phyloP scores from a whole-genome alignment of 139 green algal genomes.

The Haematococcus lacustris region DNA sequence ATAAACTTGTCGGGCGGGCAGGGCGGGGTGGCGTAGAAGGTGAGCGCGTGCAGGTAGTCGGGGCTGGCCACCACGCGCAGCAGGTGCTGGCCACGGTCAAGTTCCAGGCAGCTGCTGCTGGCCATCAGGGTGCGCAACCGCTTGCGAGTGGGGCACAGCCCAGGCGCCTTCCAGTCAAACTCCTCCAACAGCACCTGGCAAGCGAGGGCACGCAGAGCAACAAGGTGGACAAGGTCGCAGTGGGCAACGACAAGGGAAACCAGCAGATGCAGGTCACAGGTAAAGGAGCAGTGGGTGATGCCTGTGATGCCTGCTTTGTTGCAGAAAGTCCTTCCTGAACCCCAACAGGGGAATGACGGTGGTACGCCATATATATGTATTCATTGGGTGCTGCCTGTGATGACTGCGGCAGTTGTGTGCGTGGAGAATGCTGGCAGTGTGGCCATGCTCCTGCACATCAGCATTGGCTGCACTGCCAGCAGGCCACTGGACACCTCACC shows the following conservation, averaged over 20 bases:
- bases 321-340: not conserved
- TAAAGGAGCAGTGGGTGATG: not conserved
- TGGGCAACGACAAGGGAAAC: slow-evolving; percentile 6
- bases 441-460: no score
- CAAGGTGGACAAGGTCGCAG: not conserved
- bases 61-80: slow-evolving; percentile 30
- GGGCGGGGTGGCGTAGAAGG: slow-evolving; percentile 18
- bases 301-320: not conserved
- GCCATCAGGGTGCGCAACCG: slow-evolving; percentile 32
- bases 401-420: no score
- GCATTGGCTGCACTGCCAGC: no score
- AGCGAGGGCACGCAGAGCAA: not conserved
- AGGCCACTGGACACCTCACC: no score
- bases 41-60: slow-evolving; percentile 33
- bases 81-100: slow-evolving; percentile 52
- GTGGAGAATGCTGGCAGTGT: no score
- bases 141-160: slow-evolving; percentile 21
- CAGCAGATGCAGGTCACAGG: slow-evolving; percentile 21
- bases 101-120: slow-evolving; percentile 26
- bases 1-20: not conserved
- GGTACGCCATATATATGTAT: not conserved
- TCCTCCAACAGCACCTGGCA: slow-evolving; percentile 31
- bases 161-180: slow-evolving; percentile 22
- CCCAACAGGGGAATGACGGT: not conserved
- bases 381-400: not conserved